Evolutionary conservation across 75 land plant species (phyloP), one percentile per base, ranked within the genome.

Genomic region (Picea sitchensis): DNA sequence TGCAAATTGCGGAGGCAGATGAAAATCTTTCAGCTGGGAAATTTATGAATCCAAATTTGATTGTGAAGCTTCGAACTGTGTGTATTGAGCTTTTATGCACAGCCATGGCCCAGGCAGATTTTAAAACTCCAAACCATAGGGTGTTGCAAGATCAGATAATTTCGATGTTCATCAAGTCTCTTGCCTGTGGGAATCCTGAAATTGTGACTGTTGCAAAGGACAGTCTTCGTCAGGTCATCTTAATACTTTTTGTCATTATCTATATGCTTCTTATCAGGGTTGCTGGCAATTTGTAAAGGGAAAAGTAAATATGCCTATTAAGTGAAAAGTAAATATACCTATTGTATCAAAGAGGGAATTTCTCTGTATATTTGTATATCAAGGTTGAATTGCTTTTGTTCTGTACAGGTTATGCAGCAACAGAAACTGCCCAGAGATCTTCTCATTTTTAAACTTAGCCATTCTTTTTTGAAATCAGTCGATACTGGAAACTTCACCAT

Each of bases 51-150:
- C 99, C 98, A 14, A 95, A 93, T 78, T 86, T 95, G 83, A 92
- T 90, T 21, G 84, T 88, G 44, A 95, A 92, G 75, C 95, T 98
- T 32, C 92, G 98, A 68, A 98, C 96, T 58, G 99, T 92, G 59
- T 95, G 99, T 85, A 98, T 98, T 81, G 99, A 95, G 82, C 87
- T 98, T 73, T 87, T 98, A n/a, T 95, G 99, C 75, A 95, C 98
- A 47, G 93, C 98, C 64, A 98, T 98, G 99, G 96, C 98, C 60
- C 95, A 95, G 98, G 84, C 92, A 65, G 99, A 98, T 77, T 92
- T 98, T 68, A 92, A 92, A 82, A 90, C 92, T 23, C 87, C 80
- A 77, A 86, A 81, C 79, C 93, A 95, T 85, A 68, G 89, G 75
- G 95, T 95, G n/a, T 68, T 98, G 78, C 94, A 96, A 67, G 90